phyloP scores from a whole-genome alignment of 2,329 filamentous ascomycete species.

The Colletotrichum trifolii region DNA sequence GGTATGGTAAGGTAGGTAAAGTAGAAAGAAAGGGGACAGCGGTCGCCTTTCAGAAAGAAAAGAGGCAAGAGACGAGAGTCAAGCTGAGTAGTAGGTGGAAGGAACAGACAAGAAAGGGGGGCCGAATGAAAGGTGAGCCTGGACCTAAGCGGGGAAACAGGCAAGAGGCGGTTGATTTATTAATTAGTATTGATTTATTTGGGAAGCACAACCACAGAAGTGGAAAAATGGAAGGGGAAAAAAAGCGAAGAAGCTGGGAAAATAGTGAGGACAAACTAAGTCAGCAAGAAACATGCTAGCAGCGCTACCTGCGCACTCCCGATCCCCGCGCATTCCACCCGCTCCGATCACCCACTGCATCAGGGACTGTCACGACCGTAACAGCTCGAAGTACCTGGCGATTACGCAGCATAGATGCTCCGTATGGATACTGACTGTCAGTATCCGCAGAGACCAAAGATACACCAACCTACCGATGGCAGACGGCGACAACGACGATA shows the following conservation, averaged over 20 bases:
- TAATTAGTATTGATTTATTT: background rate
- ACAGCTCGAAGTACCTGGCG: no score
- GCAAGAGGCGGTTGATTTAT: constrained; percentile 3
- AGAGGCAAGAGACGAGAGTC: constrained; percentile 2
- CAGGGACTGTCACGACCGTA: background rate
- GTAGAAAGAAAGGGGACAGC: no score
- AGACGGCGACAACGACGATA: no score
- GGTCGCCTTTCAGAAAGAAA: background rate
- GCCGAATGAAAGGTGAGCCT: background rate
- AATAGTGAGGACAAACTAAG: background rate
- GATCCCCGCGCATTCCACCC: constrained; percentile 37
- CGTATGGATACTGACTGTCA: no score
- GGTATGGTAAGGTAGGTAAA: no score
- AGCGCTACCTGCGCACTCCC: constrained; percentile 14
- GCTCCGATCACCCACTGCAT: constrained; percentile 31
- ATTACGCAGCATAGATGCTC: no score
- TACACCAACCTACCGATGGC: background rate
- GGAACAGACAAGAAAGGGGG: background rate
- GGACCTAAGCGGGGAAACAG: background rate
- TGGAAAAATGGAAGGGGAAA: background rate
- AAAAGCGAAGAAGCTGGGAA: background rate
- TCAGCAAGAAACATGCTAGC: constrained; percentile 11
- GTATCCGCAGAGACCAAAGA: background rate
- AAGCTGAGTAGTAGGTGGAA: background rate
- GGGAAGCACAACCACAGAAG: constrained; percentile 1